Evolutionary conservation across 768 basidiomycete species (phyloP), one percentile per base, ranked within the genome.

Genomic region (Imleria badia): DNA sequence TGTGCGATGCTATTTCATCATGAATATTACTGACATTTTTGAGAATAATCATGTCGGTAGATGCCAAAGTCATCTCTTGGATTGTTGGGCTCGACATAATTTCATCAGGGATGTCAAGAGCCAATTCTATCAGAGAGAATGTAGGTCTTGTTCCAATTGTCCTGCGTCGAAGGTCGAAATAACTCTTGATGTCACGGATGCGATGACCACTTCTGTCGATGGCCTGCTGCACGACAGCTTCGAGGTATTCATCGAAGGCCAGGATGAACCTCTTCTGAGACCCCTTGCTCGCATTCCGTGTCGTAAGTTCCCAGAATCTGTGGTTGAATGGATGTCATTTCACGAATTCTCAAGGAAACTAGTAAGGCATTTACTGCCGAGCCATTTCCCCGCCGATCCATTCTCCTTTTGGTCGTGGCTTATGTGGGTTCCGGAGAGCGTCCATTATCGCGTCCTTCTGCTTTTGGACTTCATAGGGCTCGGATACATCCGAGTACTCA

Each of bases 31-130:
- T 61, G n/a, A 66, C 77, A 47, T 79, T 78, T 0, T 48, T 66
- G 4, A 75, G 50, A 12, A 70, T 64, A 11, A 79, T 48, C 62
- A 75, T 54, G 38, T 79, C 78, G 6, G 68, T 63, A 20, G 65
- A 52, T n/a, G 63, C 42, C 1, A 53, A 45, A 0, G 61, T 48
- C 30, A 81, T 65, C 13, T 66, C 54, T 15, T 57, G 48, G 5
- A 82, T 59, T 11, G 65, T 51, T 0, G 77, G 75, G 50, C 81
- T 75, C 0, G 67, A 54, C 43, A 80, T 67, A 3, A 77, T 70
- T 3, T 75, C 66, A 17, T 78, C 72, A 70, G 77, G 54, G 6
- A n/a, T n/a, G n/a, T n/a, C n/a, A n/a, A n/a, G n/a, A n/a, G n/a
- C n/a, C n/a, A n/a, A n/a, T n/a, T n/a, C 66, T 60, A 40, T 77